Percentiles rank a stretch among this genome's conserved stretches.
Conservation (phyloP, 495 filamentous ascomycete species). For the Cairneyella variabilis region DNA sequence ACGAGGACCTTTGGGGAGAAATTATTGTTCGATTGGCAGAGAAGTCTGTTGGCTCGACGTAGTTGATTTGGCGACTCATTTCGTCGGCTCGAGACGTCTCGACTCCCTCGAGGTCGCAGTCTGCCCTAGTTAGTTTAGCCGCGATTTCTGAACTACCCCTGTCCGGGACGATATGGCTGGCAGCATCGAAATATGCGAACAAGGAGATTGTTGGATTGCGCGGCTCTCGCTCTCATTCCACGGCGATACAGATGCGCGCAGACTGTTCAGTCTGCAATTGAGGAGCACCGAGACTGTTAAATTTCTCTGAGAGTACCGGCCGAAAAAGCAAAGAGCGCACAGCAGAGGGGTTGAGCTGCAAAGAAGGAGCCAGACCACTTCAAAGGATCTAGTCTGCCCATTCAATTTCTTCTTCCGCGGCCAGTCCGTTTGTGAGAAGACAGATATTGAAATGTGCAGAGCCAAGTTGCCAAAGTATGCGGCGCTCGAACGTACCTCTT, state of each 20-base stretch:
- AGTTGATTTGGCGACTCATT: slow-evolving; percentile 10
- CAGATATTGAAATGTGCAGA: background rate
- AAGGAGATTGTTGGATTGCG: background rate
- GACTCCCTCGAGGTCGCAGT: slow-evolving; percentile 6
- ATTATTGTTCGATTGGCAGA: background rate
- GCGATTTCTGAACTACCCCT: background rate
- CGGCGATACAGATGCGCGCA: too few species aligned
- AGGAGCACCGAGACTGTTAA: too few species aligned
- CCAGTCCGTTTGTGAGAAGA: background rate
- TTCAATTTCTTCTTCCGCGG: background rate
- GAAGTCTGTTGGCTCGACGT: slow-evolving; percentile 7
- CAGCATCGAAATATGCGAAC: background rate
- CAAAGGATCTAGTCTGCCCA: too few species aligned
- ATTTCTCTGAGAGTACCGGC: too few species aligned
- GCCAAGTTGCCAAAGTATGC: background rate
- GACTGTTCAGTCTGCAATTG: too few species aligned
- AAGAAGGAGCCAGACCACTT: too few species aligned
- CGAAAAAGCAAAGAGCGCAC: too few species aligned
- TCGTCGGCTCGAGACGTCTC: background rate
- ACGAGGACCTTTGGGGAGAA: slow-evolving; percentile 9
- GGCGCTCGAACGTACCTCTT: background rate
- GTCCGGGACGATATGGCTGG: background rate
- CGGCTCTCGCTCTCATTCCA: too few species aligned
- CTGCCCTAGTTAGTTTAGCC: slow-evolving; percentile 8
- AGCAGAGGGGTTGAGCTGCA: too few species aligned